Conservation (phyloP, 1,284 basidiomycete species). For the Pisolithus thermaeus region DNA sequence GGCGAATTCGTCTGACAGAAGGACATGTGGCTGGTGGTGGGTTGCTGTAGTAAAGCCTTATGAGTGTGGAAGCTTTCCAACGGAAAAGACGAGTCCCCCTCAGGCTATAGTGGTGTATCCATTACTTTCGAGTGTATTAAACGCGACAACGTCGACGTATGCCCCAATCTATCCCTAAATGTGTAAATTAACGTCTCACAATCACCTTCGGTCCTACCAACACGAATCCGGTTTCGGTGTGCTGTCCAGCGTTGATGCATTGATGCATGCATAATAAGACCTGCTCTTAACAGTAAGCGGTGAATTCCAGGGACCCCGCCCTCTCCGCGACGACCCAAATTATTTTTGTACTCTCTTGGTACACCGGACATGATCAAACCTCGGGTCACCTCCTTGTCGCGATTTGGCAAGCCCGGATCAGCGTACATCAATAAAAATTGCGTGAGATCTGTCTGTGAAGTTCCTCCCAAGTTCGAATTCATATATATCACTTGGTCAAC, state of each 20-base stretch:
- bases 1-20: too few relatives aligned
- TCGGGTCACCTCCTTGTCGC: background rate
- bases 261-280: background rate
- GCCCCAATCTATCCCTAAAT: slow-evolving; percentile 27
- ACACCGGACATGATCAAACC: too few relatives aligned
- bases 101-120: too few relatives aligned
- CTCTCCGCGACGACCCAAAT: background rate
- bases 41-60: too few relatives aligned
- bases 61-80: too few relatives aligned
- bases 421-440: background rate
- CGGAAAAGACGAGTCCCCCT: too few relatives aligned
- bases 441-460: too few relatives aligned
- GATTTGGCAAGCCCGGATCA: background rate
- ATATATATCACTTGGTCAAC: too few relatives aligned
- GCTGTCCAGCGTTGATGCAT: background rate
- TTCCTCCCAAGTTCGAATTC: too few relatives aligned
- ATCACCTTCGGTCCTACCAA: background rate
- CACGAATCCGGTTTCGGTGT: too few relatives aligned
- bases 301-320: background rate
- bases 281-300: background rate
- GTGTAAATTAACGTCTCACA: slow-evolving; percentile 22
- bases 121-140: background rate
- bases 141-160: slow-evolving; percentile 16
- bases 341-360: too few relatives aligned
- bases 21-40: too few relatives aligned